These are phyloP conservation scores for Pythium periplocum DNA, from an alignment of 352 stramenopile species.

Conservation along the genomic window DNA sequence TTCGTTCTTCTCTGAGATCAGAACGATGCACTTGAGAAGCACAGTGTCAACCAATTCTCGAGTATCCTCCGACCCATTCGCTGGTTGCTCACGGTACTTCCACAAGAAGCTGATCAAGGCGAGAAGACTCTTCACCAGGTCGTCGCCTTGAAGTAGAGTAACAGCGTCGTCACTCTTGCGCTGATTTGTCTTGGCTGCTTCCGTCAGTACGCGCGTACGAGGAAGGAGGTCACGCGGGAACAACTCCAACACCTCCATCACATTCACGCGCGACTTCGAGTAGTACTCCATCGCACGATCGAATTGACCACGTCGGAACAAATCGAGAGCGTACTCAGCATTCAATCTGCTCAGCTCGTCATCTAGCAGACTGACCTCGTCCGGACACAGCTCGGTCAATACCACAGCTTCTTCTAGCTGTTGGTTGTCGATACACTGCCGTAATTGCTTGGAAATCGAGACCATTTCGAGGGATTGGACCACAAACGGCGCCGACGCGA, in stretches of 20 bases:
- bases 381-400: slow-evolving; percentile 61
- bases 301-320: slow-evolving; percentile 42
- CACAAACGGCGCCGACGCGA: slow-evolving; percentile 12
- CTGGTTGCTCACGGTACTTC: slow-evolving; percentile 24
- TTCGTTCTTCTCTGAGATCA: slow-evolving; percentile 43
- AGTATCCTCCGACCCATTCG: not conserved
- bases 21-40: slow-evolving; percentile 74
- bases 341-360: slow-evolving; percentile 49
- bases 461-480: slow-evolving; percentile 53
- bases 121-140: slow-evolving; percentile 44
- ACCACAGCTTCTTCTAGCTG: slow-evolving; percentile 53
- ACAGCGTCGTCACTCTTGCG: not conserved
- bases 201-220: slow-evolving; percentile 24
- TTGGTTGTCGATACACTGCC: slow-evolving; percentile 25
- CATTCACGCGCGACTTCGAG: slow-evolving; percentile 31
- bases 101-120: slow-evolving; percentile 50
- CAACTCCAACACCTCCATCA: slow-evolving; percentile 59
- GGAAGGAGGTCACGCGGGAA: slow-evolving; percentile 71
- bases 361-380: slow-evolving; percentile 53
- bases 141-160: slow-evolving; percentile 29
- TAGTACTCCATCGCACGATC: slow-evolving; percentile 62
- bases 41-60: slow-evolving; percentile 66
- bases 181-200: slow-evolving; percentile 4
- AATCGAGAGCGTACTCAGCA: slow-evolving; percentile 43
- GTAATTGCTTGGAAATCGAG: slow-evolving; percentile 43